A percentile compares a stretch with the other conserved stretches of the same genome.
Evolutionary conservation across 23 red algal species (phyloP).

Genomic region (Gracilaria vermiculophylla): DNA sequence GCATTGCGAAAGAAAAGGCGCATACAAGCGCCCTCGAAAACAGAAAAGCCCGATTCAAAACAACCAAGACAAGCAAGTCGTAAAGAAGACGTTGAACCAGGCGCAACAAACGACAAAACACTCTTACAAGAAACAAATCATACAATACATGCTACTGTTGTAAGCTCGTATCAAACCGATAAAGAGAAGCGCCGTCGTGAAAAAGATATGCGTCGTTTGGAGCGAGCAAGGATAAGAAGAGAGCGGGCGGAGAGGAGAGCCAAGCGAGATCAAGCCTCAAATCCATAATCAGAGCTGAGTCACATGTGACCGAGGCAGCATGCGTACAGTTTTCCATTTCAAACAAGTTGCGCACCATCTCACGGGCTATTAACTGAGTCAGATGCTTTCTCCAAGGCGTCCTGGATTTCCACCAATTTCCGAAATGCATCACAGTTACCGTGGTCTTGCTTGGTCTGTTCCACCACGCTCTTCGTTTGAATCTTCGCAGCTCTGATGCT

Average conservation of each 20-base stretch:
- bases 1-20: conserved; percentile 1
- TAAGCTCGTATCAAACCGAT: neutral
- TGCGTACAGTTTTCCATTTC: neutral
- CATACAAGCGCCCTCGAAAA: neutral
- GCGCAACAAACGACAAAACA: neutral
- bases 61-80: neutral
- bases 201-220: neutral
- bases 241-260: conserved; percentile 3
- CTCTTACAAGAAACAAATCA: neutral
- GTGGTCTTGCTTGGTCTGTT: conserved; percentile 42
- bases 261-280: neutral
- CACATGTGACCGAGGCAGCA: neutral
- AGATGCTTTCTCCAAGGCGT: neutral
- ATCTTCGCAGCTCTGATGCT: conserved; percentile 47
- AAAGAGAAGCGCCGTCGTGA: conserved; percentile 16
- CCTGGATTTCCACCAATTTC: neutral
- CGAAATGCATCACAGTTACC: conserved; percentile 36
- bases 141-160: neutral
- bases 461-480: conserved; percentile 45
- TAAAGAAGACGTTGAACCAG: neutral
- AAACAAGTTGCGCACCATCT: neutral
- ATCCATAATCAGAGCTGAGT: too few species aligned
- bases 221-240: conserved; percentile 26
- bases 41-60: neutral
- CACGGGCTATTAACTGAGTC: neutral